Percentiles rank a stretch among this genome's conserved stretches.
phyloP scores from a whole-genome alignment of 805 yeast species.

The Zygosaccharomyces pseudorouxii region DNA sequence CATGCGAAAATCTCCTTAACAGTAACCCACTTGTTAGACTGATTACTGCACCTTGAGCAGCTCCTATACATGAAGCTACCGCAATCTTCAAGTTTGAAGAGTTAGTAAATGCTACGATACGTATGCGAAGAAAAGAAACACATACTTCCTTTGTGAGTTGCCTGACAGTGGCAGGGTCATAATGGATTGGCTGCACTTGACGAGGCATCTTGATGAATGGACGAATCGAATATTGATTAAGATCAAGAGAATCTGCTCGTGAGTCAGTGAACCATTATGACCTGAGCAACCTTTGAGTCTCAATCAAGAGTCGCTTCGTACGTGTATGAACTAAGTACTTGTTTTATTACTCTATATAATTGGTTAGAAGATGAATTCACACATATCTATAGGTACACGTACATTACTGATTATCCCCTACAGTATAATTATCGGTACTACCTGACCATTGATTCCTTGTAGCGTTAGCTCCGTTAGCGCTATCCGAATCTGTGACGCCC shows the following conservation, averaged over 20 bases:
- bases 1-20: conserved; percentile 35
- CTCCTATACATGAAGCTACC: conserved; percentile 40
- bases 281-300: neutral
- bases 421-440: conserved; percentile 3
- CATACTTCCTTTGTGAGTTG: conserved; percentile 37
- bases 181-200: conserved; percentile 37
- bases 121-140: neutral
- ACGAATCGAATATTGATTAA: too few relatives aligned
- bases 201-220: conserved; percentile 17
- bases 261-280: neutral
- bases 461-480: neutral
- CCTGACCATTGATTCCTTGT: conserved; percentile 1
- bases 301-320: conserved; percentile 2
- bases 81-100: conserved; percentile 29
- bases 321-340: neutral
- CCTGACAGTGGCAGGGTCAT: conserved; percentile 36
- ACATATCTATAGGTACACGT: neutral
- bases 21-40: conserved; percentile 36
- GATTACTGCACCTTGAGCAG: conserved; percentile 39
- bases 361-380: neutral
- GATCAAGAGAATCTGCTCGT: too few relatives aligned
- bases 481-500: neutral
- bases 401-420: conserved; percentile 2
- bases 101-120: neutral
- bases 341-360: neutral